phyloP scores from a whole-genome alignment of 2,329 filamentous ascomycete genomes.

The Fusarium sp. region DNA sequence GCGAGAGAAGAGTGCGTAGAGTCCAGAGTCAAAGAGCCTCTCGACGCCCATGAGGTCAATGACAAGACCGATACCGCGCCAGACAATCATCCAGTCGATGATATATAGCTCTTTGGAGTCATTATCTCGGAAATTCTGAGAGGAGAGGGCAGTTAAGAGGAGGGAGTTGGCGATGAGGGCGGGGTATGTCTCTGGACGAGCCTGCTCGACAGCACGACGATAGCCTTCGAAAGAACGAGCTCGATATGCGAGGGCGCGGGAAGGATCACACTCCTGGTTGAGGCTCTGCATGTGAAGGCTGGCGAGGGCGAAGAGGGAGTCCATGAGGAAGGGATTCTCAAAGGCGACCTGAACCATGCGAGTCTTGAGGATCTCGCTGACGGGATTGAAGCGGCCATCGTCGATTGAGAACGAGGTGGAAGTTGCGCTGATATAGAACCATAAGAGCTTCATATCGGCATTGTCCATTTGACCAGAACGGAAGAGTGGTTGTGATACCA shows the following conservation, averaged over 20 bases:
- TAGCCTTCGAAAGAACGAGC: conserved; percentile 64
- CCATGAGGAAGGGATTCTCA: conserved; percentile 65
- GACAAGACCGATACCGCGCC: conserved; percentile 65
- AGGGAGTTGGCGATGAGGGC: conserved; percentile 66
- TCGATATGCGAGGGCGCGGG: conserved; percentile 59
- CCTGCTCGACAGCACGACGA: conserved; percentile 62
- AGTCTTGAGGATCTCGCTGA: conserved; percentile 60
- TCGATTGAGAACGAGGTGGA: conserved; percentile 60
- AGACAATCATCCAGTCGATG: conserved; percentile 68
- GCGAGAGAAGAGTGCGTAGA: conserved; percentile 62
- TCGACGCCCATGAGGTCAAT: conserved; percentile 51
- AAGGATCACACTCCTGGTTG: conserved; percentile 53
- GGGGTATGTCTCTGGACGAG: conserved; percentile 59
- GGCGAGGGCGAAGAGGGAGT: conserved; percentile 65
- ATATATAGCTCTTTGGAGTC: conserved; percentile 61
- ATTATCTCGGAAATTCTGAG: conserved; percentile 63
- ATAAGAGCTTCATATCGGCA: conserved; percentile 66
- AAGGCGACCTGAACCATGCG: conserved; percentile 64
- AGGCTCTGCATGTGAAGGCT: conserved; percentile 62
- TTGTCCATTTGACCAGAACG: conserved; percentile 51
- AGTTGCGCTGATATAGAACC: conserved; percentile 65
- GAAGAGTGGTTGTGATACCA: conserved; percentile 45
- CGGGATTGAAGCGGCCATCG: conserved; percentile 46
- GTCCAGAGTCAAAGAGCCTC: conserved; percentile 54
- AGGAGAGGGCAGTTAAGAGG: conserved; percentile 63